These are phyloP conservation scores for Samsoniella hepiali DNA, from an alignment of 2,329 filamentous ascomycete genomes.

Conservation along the genomic window DNA sequence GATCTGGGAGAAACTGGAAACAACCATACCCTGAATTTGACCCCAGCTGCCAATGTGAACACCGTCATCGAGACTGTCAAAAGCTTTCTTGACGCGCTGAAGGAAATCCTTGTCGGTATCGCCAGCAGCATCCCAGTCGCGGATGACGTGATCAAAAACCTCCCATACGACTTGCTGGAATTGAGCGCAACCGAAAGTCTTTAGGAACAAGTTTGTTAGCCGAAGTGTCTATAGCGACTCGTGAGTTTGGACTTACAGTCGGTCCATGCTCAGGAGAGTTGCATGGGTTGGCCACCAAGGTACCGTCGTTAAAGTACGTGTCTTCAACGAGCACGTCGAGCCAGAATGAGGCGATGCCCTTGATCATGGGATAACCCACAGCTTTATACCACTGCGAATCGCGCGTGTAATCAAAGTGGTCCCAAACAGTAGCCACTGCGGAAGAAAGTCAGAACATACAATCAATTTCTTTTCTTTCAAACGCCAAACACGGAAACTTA, in stretches of 20 bases:
- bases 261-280: slow-evolving; percentile 57
- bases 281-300: slow-evolving; percentile 55
- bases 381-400: slow-evolving; percentile 44
- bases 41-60: slow-evolving; percentile 31
- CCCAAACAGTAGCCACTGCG: slow-evolving; percentile 52
- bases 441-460: background rate
- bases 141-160: slow-evolving; percentile 38
- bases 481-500: background rate
- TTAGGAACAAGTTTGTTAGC: background rate
- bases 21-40: slow-evolving; percentile 25
- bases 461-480: background rate
- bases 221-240: background rate
- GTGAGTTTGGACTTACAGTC: slow-evolving; percentile 24
- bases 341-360: slow-evolving; percentile 54
- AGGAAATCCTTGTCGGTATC: slow-evolving; percentile 32
- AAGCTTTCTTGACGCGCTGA: slow-evolving; percentile 32
- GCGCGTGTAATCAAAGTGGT: slow-evolving; percentile 53
- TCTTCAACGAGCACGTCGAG: slow-evolving; percentile 51
- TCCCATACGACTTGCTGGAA: slow-evolving; percentile 50
- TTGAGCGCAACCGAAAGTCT: slow-evolving; percentile 51
- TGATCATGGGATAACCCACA: slow-evolving; percentile 51
- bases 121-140: slow-evolving; percentile 23
- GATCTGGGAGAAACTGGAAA: too few species aligned
- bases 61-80: slow-evolving; percentile 29
- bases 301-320: slow-evolving; percentile 46